phyloP scores from a whole-genome alignment of 768 basidiomycete species.

The Phanerochaete carnosa region DNA sequence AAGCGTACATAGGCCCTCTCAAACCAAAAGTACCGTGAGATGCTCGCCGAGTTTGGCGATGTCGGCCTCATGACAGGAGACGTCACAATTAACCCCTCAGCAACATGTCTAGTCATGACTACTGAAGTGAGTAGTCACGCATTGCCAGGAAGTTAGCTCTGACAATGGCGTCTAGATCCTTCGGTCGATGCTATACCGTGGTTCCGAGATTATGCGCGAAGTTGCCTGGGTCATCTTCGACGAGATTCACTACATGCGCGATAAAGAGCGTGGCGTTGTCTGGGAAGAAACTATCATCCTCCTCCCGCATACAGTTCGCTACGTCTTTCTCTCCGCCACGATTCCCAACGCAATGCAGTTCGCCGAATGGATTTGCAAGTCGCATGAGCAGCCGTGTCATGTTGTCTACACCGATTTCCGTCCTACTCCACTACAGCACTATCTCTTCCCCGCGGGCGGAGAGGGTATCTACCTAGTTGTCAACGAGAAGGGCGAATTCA shows the following conservation, averaged over 20 bases:
- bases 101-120: slow-evolving; percentile 98
- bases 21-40: slow-evolving; percentile 98
- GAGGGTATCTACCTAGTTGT: slow-evolving; percentile 98
- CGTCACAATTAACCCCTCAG: slow-evolving; percentile 96
- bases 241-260: slow-evolving; percentile 99
- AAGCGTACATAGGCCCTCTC: slow-evolving; percentile 73
- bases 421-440: slow-evolving; percentile 96
- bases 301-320: slow-evolving; percentile 92
- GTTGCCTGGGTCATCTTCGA: slow-evolving; percentile 99
- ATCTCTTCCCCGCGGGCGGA: slow-evolving; percentile 94
- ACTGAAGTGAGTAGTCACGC: slow-evolving; percentile 70
- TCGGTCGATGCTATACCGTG: slow-evolving; percentile 97
- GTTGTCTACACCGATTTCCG: slow-evolving; percentile 99
- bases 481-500: slow-evolving; percentile 97
- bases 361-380: slow-evolving; percentile 97
- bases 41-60: slow-evolving; percentile 95
- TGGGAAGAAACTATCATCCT: slow-evolving; percentile 99
- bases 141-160: not conserved
- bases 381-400: slow-evolving; percentile 96
- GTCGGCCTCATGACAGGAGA: slow-evolving; percentile 99
- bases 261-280: slow-evolving; percentile 98
- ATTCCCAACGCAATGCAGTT: slow-evolving; percentile 99
- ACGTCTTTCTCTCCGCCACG: slow-evolving; percentile 98
- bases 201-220: slow-evolving; percentile 98
- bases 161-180: slow-evolving; percentile 65